Base-by-base conservation (phyloP, 2,329 filamentous ascomycete species). In the Colletotrichum sp. region DNA sequence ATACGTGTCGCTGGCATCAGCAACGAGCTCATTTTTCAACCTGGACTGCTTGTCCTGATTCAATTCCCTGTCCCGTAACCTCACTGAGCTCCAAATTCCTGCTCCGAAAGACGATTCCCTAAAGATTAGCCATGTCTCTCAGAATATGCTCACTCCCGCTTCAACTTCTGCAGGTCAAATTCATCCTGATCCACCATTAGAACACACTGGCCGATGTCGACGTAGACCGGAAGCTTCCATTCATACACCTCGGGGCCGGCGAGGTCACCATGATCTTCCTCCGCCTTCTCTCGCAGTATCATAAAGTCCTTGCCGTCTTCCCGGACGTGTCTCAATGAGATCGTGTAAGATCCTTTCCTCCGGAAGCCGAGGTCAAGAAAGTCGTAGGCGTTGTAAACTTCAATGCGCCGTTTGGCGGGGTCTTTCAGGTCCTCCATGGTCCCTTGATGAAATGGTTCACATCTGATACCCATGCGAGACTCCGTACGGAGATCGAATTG, bases 81-180 rank as follows among this genome's bases (percentile, higher is more conserved):
- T 48, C 43, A 52, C 3, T 18, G 2, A 3, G 16, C 43, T 21
- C n/a, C 3, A 13, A 21, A 52, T 13, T 7, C 4, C 43, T 52
- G 0, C n/a, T 52, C 43, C 4, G n/a, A 12, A 12, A 21, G 43
- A 21, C n/a, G 10, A 6, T 48, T 48, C 10, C 9, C 16, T 1
- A 10, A 12, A 21, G n/a, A 0, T 13, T 1, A 0, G 43, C n/a
- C n/a, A 7, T 12, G 1, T 12, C 0, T 52, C 16, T 21, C 18
- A 1, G 38, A 6, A n/a, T n/a, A n/a, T 13, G n/a, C 43, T 52
- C 5, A 21, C 2, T 21, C 43, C n/a, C n/a, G 43, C 43, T 52
- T 52, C 43, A 52, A 21, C 43, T 21, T 12, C 3, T 52, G 43
- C 10, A 21, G 2, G 2, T 52, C 43, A 5, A 52, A 52, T 13